phyloP scores from a whole-genome alignment of 345 rosid species.

The Limnanthes douglasii region DNA sequence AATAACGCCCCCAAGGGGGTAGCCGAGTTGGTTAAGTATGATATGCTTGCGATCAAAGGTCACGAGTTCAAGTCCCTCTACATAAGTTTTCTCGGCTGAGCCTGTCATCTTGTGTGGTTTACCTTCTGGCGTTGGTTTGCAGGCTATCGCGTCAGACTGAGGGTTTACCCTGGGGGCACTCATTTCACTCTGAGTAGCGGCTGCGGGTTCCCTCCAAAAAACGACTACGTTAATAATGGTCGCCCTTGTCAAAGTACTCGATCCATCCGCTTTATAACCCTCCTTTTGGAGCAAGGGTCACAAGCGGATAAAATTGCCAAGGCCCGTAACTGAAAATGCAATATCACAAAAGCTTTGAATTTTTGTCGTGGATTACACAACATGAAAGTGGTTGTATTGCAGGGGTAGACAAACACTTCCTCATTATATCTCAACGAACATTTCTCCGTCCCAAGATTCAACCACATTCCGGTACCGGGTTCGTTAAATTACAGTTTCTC shows the following conservation, averaged over 20 bases:
- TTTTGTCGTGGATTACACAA: conserved; percentile 18
- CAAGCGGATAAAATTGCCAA: conserved; percentile 19
- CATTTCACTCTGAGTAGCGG: no score
- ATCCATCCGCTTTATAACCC: conserved; percentile 6
- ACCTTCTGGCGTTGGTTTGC: no score
- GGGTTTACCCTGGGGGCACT: no score
- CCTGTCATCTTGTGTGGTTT: no score
- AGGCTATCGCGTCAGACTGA: no score
- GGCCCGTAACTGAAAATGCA: conserved; percentile 26
- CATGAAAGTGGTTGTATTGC: conserved; percentile 19
- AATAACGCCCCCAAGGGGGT: not conserved
- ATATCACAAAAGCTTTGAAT: conserved; percentile 20
- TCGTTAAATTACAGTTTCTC: conserved; percentile 40
- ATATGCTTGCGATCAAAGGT: no score
- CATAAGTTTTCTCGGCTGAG: no score
- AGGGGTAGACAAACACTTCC: conserved; percentile 19
- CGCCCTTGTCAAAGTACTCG: no score
- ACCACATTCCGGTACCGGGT: conserved; percentile 16
- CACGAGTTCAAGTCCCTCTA: no score
- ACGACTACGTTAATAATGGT: no score
- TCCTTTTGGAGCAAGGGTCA: conserved; percentile 15
- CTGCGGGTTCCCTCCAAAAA: no score
- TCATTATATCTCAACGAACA: conserved; percentile 18
- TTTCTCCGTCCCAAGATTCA: conserved; percentile 13
- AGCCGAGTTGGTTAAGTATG: no score